phyloP scores from a whole-genome alignment of 495 filamentous ascomycete species.

The Poronia punctata region DNA sequence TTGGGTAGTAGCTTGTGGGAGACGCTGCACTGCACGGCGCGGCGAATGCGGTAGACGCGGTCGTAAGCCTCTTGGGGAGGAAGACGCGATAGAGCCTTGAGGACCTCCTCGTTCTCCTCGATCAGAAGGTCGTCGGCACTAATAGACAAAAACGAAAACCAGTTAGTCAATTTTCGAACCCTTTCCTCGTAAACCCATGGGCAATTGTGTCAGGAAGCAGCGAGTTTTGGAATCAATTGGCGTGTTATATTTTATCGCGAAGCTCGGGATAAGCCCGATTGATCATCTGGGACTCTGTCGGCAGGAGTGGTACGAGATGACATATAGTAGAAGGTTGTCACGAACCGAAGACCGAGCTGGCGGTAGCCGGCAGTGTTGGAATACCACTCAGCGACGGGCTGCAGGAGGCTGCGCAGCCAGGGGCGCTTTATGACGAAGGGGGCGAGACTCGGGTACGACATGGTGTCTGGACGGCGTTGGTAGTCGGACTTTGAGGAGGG shows the following conservation, averaged over 20 bases:
- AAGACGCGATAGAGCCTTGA: constrained; percentile 82
- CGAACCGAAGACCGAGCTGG: constrained; percentile 83
- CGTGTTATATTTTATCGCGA: no score
- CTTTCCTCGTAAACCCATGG: not conserved
- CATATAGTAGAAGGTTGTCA: constrained; percentile 5
- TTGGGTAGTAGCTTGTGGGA: constrained; percentile 76
- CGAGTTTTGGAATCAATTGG: no score
- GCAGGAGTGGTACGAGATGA: not conserved
- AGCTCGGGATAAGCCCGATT: not conserved
- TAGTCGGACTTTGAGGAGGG: no score
- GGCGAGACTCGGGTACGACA: constrained; percentile 68
- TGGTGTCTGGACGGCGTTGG: no score
- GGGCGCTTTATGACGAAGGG: constrained; percentile 71
- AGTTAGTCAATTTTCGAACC: not conserved
- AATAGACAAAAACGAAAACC: constrained; percentile 10
- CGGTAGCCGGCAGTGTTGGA: constrained; percentile 80
- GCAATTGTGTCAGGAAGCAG: no score
- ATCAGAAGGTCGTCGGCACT: constrained; percentile 90
- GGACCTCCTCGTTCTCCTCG: constrained; percentile 81
- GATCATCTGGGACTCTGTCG: not conserved
- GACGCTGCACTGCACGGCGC: constrained; percentile 77
- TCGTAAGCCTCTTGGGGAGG: constrained; percentile 87
- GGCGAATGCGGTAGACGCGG: constrained; percentile 90
- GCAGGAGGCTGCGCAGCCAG: constrained; percentile 71
- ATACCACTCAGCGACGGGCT: constrained; percentile 79